A percentile compares a stretch with the other conserved stretches of the same genome.
These are phyloP conservation scores for Dendrocalamus latiflorus DNA, from an alignment of 202 grass and related monocot species.

Conservation along the genomic window DNA sequence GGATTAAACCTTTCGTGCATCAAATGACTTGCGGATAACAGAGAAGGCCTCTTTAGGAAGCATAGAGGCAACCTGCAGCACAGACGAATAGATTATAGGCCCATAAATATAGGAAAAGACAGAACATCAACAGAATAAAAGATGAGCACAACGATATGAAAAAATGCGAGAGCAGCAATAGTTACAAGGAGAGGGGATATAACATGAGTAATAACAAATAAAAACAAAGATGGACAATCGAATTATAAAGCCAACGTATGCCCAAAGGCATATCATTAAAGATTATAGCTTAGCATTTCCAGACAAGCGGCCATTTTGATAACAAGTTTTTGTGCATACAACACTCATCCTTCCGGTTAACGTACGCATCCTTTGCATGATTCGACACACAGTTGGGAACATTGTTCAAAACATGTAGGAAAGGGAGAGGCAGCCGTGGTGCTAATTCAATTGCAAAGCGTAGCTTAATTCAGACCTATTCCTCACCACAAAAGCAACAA, in stretches of 20 bases:
- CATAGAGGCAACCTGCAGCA: conserved; percentile 77
- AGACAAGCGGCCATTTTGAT: not conserved
- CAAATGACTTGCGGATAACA: conserved; percentile 90
- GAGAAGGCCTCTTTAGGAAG: conserved; percentile 82
- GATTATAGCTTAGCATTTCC: not conserved
- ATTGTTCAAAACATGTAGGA: not conserved
- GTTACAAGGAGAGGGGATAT: not conserved
- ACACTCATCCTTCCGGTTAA: not conserved
- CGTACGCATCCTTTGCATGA: not conserved
- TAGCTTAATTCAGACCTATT: not conserved
- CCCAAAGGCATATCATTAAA: not conserved
- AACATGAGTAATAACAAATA: not conserved
- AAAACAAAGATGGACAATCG: not conserved
- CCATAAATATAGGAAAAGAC: not conserved
- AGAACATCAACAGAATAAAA: not conserved
- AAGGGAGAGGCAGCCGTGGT: not conserved
- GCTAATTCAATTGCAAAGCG: not conserved
- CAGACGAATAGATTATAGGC: not conserved
- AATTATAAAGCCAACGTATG: not conserved
- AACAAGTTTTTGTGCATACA: not conserved
- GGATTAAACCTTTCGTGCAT: conserved; percentile 71
- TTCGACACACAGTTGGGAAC: not conserved
- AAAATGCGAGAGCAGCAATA: not conserved
- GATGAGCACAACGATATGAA: not conserved
- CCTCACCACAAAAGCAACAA: not conserved